Evolutionary conservation across 371 early-diverging fungal species (phyloP).

Genomic region (Rhizopus delemar): DNA sequence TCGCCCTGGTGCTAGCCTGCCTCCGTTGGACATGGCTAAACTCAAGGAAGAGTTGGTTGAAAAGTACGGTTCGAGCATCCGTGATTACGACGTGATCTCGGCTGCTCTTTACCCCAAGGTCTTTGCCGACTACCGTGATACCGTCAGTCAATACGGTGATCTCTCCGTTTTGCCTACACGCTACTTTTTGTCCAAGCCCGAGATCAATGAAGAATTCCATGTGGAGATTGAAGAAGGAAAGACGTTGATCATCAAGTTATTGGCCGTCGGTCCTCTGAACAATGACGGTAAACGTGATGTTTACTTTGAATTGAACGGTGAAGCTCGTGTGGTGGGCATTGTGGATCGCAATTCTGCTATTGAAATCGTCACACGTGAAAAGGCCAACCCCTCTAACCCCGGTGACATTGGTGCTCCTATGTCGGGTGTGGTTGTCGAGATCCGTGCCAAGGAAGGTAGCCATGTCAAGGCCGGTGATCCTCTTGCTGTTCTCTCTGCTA

Average conservation of each 20-base stretch:
- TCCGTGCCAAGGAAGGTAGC: slow-evolving; percentile 79
- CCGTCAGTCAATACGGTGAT: slow-evolving; percentile 78
- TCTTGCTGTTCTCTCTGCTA: slow-evolving; percentile 86
- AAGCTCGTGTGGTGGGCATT: slow-evolving; percentile 83
- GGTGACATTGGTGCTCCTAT: slow-evolving; percentile 95
- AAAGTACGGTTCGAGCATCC: slow-evolving; percentile 74
- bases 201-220: slow-evolving; percentile 84
- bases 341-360: slow-evolving; percentile 63
- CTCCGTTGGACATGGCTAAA: slow-evolving; percentile 74
- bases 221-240: slow-evolving; percentile 88
- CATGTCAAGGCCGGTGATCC: slow-evolving; percentile 88
- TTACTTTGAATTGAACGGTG: slow-evolving; percentile 94
- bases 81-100: slow-evolving; percentile 83
- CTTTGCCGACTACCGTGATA: slow-evolving; percentile 84
- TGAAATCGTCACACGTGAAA: slow-evolving; percentile 68
- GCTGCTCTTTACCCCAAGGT: slow-evolving; percentile 94
- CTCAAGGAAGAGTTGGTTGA: slow-evolving; percentile 74
- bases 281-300: slow-evolving; percentile 85
- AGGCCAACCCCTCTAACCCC: slow-evolving; percentile 75
- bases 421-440: slow-evolving; percentile 91
- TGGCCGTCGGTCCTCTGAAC: slow-evolving; percentile 87
- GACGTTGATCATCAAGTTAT: slow-evolving; percentile 84
- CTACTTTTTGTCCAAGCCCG: slow-evolving; percentile 85
- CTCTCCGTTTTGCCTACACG: slow-evolving; percentile 86
- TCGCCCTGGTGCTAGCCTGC: slow-evolving; percentile 84